phyloP scores from a whole-genome alignment of 495 filamentous ascomycete species.

The Corynascus novoguineensis region DNA sequence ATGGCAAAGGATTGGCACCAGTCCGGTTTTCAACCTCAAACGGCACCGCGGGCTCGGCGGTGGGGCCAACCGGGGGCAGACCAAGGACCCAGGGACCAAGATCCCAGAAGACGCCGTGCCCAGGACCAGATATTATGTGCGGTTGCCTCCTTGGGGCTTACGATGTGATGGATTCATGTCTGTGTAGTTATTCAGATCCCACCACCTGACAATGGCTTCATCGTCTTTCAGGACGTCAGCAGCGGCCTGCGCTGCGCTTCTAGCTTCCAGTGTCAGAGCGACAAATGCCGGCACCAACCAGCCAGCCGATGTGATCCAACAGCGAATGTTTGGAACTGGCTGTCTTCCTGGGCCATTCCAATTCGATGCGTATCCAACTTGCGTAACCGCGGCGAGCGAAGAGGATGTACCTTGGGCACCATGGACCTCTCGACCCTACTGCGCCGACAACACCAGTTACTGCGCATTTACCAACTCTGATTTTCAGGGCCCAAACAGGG shows the following conservation, averaged over 20 bases:
- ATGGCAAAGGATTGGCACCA: neutral
- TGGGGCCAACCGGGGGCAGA: neutral
- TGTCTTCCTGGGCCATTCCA: neutral
- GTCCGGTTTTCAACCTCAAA: neutral
- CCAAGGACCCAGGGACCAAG: neutral
- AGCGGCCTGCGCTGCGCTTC: neutral
- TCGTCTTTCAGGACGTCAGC: neutral
- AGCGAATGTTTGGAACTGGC: neutral
- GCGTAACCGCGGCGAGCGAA: neutral
- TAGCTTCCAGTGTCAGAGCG: neutral
- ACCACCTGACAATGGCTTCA: neutral
- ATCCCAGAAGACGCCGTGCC: neutral
- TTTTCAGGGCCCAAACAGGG: constrained; percentile 19
- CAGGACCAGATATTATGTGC: neutral
- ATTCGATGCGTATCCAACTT: neutral
- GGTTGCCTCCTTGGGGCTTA: neutral
- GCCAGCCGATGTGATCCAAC: neutral
- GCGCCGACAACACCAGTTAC: constrained; percentile 18
- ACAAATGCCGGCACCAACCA: neutral
- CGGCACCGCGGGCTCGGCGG: neutral
- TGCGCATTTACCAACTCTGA: constrained; percentile 28
- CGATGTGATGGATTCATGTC: no score
- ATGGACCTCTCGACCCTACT: constrained; percentile 29
- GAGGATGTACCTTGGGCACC: constrained; percentile 30
- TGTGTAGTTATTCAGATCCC: neutral